Evolutionary conservation across 805 yeast genomes (phyloP), one percentile per base, ranked within the genome.

Genomic region (Candida pseudoglaebosa): DNA sequence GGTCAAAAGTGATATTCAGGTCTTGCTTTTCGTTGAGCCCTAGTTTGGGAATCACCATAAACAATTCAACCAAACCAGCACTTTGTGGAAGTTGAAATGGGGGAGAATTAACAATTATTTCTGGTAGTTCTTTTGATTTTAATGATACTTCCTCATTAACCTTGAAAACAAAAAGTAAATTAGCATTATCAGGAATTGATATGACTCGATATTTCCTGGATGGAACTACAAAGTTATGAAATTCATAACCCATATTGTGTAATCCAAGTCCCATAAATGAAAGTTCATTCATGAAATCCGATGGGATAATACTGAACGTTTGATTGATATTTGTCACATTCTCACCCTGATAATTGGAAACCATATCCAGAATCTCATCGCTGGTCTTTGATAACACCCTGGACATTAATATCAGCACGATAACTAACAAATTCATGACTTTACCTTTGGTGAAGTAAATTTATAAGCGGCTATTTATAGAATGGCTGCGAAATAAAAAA

Each of bases 71-170:
- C 33, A 73, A 48, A 15, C 56, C 49, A 37, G 63, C 57, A 38
- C 52, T 53, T 15, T 50, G 49, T 13, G 71, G 70, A 10, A 71
- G 45, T 15, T 52, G 46, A 41, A 74, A 72, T 0, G 77, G 76
- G 4, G 65, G 56, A 2, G 63, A 49, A 5, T 49, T 47, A 16
- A 50, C 52, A 12, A 68, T 30, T 43, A 63, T 56, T 2, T 47
- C 40, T 4, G 58, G 47, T 36, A 58, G 49, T 6, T 51, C 49
- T 32, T 33, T 26, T 21, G 38, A 37, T 12, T 48, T n/a, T n/a
- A n/a, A 29, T 30, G 36, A 29, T 12, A 49, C 34, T 0, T 47
- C 35, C 20, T 49, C 50, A 3, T 56, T 48, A 4, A 65, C 53
- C 40, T 70, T 68, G 53, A 70, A 69, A 10, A 72, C 29, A 44